Base-by-base conservation (phyloP, 768 basidiomycete species). In the Lactifluus rugatus region DNA sequence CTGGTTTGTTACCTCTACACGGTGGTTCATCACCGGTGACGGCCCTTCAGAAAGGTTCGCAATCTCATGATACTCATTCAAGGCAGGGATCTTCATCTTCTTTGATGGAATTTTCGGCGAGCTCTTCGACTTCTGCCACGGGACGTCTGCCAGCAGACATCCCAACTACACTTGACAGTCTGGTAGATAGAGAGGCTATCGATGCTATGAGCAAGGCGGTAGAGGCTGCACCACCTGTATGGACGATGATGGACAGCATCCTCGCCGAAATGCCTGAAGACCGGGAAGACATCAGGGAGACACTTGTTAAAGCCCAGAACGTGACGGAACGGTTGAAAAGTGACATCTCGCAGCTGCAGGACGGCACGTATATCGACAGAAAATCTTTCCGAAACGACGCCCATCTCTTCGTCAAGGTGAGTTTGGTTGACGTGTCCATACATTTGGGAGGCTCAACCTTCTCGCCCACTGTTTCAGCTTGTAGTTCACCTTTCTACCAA, bases 161-260 rank as follows among this genome's bases (percentile, higher is more conserved):
- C 7, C 76, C 81, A n/a, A 6, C 74, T 74, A 13, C 77, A 44
- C 82, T 86, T 17, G 80, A 79, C 59, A 81, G 78, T 25, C 74
- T 85, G 36, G 82, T 92, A 44, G 88, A 91, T 66, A 84, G 83
- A 53, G 87, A 90, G 64, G 81, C 89, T 3, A 72, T 94, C 7
- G 81, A 86, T 58, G 84, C 89, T 26, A 84, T 96, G 69, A 84
- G 84, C 63, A 73, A 74, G 8, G 89, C 93, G 14, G 82, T 93
- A 9, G 83, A 88, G 23, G 78, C 86, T 13, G 93, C 91, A 10
- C 86, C 87, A 11, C 75, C 77, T 25, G 86, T 91, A 23, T 97
- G 93, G 89, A 76, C 83, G 57, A 79, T 86, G 75, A 81, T 93
- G 67, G 83, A 85, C 62, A 84, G 85, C 56, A 76, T 87, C 60